Evolutionary conservation across 106 monocot genomes (phyloP).

Genomic region (Posidonia australis): DNA sequence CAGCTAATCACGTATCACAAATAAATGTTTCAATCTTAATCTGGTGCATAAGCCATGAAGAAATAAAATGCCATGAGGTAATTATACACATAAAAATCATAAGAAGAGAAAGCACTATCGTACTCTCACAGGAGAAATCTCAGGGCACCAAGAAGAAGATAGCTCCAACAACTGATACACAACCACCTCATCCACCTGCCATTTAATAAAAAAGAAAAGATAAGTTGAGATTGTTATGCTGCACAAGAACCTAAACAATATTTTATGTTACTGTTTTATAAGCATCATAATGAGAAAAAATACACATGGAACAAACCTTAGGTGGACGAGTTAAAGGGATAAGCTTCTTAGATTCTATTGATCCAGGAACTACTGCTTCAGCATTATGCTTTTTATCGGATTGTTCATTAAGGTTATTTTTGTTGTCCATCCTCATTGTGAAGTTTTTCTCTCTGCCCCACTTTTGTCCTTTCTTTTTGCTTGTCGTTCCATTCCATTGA

Average conservation of each 20-base stretch:
- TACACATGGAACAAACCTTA: constrained; percentile 38
- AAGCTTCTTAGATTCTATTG: constrained; percentile 52
- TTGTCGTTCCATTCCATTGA: constrained; percentile 81
- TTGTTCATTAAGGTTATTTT: constrained; percentile 14
- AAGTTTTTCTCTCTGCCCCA: constrained; percentile 56
- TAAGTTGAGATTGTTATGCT: background rate
- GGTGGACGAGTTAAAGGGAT: constrained; percentile 42
- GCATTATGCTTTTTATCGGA: background rate
- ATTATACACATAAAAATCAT: background rate
- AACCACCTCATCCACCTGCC: constrained; percentile 74
- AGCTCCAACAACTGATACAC: constrained; percentile 80
- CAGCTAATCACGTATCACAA: no score
- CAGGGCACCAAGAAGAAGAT: constrained; percentile 87
- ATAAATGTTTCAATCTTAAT: background rate
- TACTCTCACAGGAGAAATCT: constrained; percentile 83
- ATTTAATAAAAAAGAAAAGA: background rate
- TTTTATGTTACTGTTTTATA: background rate
- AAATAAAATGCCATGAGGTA: background rate
- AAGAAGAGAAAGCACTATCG: background rate
- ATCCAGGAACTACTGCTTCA: constrained; percentile 14
- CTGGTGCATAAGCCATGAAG: background rate
- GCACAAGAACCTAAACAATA: background rate
- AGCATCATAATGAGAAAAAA: background rate
- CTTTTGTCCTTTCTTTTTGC: constrained; percentile 86
- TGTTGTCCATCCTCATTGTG: constrained; percentile 6